These are phyloP conservation scores for Pseudogymnoascus sp. DNA, from an alignment of 2,329 filamentous ascomycete genomes.

Conservation along the genomic window DNA sequence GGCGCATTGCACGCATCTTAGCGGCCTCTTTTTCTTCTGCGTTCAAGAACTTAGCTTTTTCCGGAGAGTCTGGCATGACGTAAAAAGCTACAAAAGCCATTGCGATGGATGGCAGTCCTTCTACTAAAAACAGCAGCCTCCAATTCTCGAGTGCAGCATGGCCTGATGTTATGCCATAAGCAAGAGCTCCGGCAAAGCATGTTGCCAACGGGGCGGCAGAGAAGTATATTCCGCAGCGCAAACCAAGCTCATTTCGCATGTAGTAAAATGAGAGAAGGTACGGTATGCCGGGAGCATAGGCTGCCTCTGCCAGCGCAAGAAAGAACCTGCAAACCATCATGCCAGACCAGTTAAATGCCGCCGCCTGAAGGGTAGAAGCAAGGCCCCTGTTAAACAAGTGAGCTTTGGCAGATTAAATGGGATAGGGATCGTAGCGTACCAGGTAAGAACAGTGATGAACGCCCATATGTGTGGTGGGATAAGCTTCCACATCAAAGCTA, in stretches of 20 bases:
- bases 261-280: conserved; percentile 42
- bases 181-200: conserved; percentile 60
- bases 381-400: conserved; percentile 16
- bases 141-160: conserved; percentile 50
- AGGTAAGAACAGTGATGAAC: conserved; percentile 11
- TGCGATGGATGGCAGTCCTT: conserved; percentile 53
- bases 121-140: conserved; percentile 58
- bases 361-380: conserved; percentile 28
- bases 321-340: conserved; percentile 35
- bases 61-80: conserved; percentile 44
- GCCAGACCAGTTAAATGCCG: conserved; percentile 30
- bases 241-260: conserved; percentile 53
- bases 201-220: conserved; percentile 58
- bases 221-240: conserved; percentile 64
- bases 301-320: conserved; percentile 39
- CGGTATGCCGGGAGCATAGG: conserved; percentile 35
- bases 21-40: conserved; percentile 42
- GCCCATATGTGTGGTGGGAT: conserved; percentile 33
- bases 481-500: conserved; percentile 33
- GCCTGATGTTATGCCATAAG: conserved; percentile 60
- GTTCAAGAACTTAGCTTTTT: conserved; percentile 43
- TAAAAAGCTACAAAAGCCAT: conserved; percentile 49
- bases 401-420: neutral
- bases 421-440: neutral
- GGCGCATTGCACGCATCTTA: conserved; percentile 42